These are phyloP conservation scores for Apiospora malaysiana DNA, from an alignment of 2,329 filamentous ascomycete species.

Conservation along the genomic window DNA sequence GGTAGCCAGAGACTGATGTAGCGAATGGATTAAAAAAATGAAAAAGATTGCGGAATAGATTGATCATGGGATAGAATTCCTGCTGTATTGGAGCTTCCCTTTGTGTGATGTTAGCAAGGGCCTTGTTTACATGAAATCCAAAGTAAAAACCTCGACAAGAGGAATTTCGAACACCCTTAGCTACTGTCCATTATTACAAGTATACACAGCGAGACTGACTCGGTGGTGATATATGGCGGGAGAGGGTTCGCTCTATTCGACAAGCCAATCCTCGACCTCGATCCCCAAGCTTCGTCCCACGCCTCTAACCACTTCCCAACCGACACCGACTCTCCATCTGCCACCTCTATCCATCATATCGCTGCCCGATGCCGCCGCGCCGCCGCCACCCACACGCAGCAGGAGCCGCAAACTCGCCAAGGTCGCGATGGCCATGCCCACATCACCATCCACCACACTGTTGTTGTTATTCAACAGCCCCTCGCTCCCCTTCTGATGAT, in stretches of 20 bases:
- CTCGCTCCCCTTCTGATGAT: not conserved
- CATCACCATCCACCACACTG: slow-evolving; percentile 56
- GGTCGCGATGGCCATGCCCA: slow-evolving; percentile 72
- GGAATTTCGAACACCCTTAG: not conserved
- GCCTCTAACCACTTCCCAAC: slow-evolving; percentile 76
- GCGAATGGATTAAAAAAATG: not conserved
- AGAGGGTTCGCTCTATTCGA: slow-evolving; percentile 55
- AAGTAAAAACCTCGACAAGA: not conserved
- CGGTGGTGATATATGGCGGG: not conserved
- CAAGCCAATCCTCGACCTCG: slow-evolving; percentile 79
- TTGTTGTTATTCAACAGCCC: slow-evolving; percentile 28
- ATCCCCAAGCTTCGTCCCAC: slow-evolving; percentile 76
- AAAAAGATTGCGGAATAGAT: not conserved
- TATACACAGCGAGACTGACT: not conserved
- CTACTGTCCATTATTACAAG: not conserved
- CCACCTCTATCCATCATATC: slow-evolving; percentile 73
- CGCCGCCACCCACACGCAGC: slow-evolving; percentile 65
- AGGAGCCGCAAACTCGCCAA: slow-evolving; percentile 73
- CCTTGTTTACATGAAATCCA: not conserved
- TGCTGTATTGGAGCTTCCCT: no score
- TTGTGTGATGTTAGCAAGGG: no score
- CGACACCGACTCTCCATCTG: slow-evolving; percentile 79
- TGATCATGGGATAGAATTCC: not conserved
- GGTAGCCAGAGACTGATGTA: not conserved
- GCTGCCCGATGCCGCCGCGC: slow-evolving; percentile 71